A percentile compares a stretch with the other conserved stretches of the same genome.
These are phyloP conservation scores for Tillandsia leiboldiana DNA, from an alignment of 176 grass and related monocot genomes.

Conservation along the genomic window DNA sequence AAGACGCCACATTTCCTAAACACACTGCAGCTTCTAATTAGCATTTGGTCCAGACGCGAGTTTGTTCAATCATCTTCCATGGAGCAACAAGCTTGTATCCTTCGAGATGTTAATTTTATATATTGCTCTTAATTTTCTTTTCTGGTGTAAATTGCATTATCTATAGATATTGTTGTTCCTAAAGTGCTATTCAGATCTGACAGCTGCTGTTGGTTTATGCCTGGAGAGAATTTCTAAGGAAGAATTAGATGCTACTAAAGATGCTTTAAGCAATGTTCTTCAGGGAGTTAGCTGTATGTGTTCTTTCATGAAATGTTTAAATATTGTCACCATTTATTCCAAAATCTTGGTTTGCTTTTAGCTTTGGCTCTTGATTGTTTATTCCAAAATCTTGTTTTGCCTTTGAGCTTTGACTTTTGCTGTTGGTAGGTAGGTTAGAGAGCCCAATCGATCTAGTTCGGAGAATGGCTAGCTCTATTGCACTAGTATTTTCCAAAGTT, in stretches of 20 bases:
- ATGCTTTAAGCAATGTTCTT: conserved; percentile 78
- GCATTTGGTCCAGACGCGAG: conserved; percentile 75
- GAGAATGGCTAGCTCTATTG: too few relatives aligned
- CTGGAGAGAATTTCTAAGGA: conserved; percentile 62
- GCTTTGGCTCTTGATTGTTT: background rate
- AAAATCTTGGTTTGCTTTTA: background rate
- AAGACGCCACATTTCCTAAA: conserved; percentile 42
- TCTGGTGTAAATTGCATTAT: background rate
- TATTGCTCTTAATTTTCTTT: background rate
- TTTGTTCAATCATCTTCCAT: conserved; percentile 90
- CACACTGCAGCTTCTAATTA: conserved; percentile 44
- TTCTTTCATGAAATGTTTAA: conserved; percentile 13
- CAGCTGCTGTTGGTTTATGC: conserved; percentile 84
- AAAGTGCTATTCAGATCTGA: conserved; percentile 65
- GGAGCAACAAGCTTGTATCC: conserved; percentile 99
- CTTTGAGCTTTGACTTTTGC: conserved; percentile 23
- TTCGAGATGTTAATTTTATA: conserved; percentile 15
- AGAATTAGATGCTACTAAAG: conserved; percentile 77
- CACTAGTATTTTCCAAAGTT: too few relatives aligned
- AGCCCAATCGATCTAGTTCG: too few relatives aligned
- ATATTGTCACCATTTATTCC: background rate
- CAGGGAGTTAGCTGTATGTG: conserved; percentile 93
- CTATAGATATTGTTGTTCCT: conserved; percentile 31
- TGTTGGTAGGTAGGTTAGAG: background rate
- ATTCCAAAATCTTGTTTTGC: background rate